Base-by-base conservation (phyloP, 75 land plant genomes). In the Selaginella tamariscina region DNA sequence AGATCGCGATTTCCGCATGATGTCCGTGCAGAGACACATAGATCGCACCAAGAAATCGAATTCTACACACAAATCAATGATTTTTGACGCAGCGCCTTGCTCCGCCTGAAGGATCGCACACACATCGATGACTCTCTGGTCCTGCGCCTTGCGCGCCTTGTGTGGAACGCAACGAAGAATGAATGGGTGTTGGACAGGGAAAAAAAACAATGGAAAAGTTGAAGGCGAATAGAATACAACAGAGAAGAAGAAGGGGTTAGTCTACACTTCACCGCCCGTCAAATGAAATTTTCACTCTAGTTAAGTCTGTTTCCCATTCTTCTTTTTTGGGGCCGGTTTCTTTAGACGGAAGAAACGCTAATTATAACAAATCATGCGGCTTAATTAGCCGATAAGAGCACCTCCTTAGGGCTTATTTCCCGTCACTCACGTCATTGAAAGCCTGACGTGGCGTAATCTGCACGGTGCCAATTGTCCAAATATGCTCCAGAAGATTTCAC, bases 141-240 rank as follows among this genome's bases (percentile, higher is more conserved):
- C n/a, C n/a, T n/a, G n/a, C n/a, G n/a, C n/a, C n/a, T n/a, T n/a
- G n/a, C n/a, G n/a, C n/a, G n/a, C n/a, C n/a, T n/a, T n/a, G n/a
- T n/a, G n/a, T n/a, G n/a, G n/a, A n/a, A n/a, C 49, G 15, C 49
- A 39, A 39, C 49, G 49, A 39, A 39, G 49, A 39, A 39, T 39
- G 49, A 39, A 39, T 39, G 49, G 49, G 49, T n/a, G n/a, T n/a
- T n/a, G n/a, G n/a, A n/a, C n/a, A n/a, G n/a, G 49, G 49, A 39
- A 39, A 15, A 39, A 39, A 39, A 39, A 39, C 5, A 39, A 39
- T 39, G 49, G 49, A 39, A 5, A 15, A 39, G 15, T 39, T 5
- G 15, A 39, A 5, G 49, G 49, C 5, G 49, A 39, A 39, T 5
- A 15, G 11, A 15, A 39, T 39, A 5, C 49, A 39, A 5, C 15